Conservation (phyloP, 2,329 filamentous ascomycete genomes). For the Sarocladium strictum region DNA sequence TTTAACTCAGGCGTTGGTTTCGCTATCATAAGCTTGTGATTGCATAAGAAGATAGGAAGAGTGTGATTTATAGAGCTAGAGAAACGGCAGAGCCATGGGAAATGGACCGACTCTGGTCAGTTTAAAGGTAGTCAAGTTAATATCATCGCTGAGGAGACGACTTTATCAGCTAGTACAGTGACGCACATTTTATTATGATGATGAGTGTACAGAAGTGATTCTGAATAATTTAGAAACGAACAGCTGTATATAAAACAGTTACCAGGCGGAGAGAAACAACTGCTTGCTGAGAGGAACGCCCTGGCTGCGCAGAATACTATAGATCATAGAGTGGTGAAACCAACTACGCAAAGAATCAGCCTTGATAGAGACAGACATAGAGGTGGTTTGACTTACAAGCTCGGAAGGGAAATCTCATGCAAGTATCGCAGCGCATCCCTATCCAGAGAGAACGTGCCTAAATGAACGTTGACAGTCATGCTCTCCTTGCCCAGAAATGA, state of each 20-base stretch:
- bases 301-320: constrained; percentile 9
- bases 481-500: constrained; percentile 9
- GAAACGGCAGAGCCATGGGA: too few species aligned
- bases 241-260: neutral
- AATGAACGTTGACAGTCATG: neutral
- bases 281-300: constrained; percentile 8
- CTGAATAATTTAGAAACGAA: neutral
- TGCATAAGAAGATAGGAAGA: too few species aligned
- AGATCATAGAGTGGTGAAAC: constrained; percentile 10
- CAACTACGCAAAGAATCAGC: neutral
- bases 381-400: constrained; percentile 6
- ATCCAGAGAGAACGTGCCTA: constrained; percentile 6
- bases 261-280: constrained; percentile 9
- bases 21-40: too few species aligned
- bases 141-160: too few species aligned
- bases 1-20: too few species aligned
- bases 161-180: too few species aligned
- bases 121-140: too few species aligned
- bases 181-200: neutral
- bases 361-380: neutral
- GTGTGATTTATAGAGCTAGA: too few species aligned
- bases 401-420: constrained; percentile 10
- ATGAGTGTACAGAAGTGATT: neutral
- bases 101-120: too few species aligned
- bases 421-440: constrained; percentile 9